phyloP scores from a whole-genome alignment of 805 yeast genomes.

The Starmera dryadoides region DNA sequence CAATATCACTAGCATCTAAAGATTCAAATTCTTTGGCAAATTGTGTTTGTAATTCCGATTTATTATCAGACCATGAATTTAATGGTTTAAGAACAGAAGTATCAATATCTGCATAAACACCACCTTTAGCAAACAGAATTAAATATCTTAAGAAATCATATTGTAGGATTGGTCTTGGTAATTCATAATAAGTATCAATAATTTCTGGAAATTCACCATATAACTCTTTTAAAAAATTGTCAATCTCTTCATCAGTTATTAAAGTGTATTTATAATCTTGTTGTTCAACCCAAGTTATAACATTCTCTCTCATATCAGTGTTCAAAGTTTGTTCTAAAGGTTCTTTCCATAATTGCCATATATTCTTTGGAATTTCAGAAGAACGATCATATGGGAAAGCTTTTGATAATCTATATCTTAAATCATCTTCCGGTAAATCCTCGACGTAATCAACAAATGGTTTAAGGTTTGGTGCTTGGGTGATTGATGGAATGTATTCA shows the following conservation, averaged over 20 bases:
- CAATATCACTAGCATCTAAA: constrained; percentile 20
- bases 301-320: constrained; percentile 11
- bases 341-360: constrained; percentile 46
- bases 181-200: constrained; percentile 32
- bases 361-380: constrained; percentile 29
- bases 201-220: constrained; percentile 41
- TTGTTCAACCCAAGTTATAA: constrained; percentile 13
- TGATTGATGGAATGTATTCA: neutral
- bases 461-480: neutral
- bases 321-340: constrained; percentile 20
- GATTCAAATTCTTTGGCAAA: constrained; percentile 19
- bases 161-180: constrained; percentile 41
- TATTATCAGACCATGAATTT: constrained; percentile 53
- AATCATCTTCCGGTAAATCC: constrained; percentile 7
- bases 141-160: constrained; percentile 48
- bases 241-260: constrained; percentile 35
- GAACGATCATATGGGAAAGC: constrained; percentile 11
- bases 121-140: constrained; percentile 43
- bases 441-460: constrained; percentile 8
- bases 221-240: constrained; percentile 25
- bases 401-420: constrained; percentile 8
- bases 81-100: constrained; percentile 47
- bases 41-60: constrained; percentile 14
- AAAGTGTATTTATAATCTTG: constrained; percentile 10
- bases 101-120: constrained; percentile 52